Percentiles rank a stretch among this genome's conserved stretches.
Conservation (phyloP, 805 yeast genomes). For the Nakazawaea ambrosiae region DNA sequence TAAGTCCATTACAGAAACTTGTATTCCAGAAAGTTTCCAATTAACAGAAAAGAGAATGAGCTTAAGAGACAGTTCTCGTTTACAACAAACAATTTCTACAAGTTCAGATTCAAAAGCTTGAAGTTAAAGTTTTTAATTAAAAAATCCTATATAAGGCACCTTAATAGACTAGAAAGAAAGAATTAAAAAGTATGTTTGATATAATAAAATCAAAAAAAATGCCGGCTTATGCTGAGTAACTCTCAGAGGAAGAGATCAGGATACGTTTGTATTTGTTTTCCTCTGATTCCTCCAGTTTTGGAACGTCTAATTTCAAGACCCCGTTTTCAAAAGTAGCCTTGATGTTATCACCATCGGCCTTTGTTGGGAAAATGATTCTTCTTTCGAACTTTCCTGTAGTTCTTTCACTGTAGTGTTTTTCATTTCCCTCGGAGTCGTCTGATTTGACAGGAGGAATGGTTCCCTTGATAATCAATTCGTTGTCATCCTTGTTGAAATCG, state of each 20-base stretch:
- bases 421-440: conserved; percentile 12
- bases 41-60: conserved; percentile 16
- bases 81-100: too few species aligned
- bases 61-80: conserved; percentile 12
- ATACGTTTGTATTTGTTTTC: conserved; percentile 17
- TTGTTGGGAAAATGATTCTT: conserved; percentile 33
- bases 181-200: too few species aligned
- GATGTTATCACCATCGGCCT: conserved; percentile 35
- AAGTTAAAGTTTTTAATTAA: too few species aligned
- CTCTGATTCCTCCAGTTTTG: conserved; percentile 24
- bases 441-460: conserved; percentile 24
- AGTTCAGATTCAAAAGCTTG: too few species aligned
- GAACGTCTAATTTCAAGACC: conserved; percentile 33
- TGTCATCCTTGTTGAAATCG: conserved; percentile 39
- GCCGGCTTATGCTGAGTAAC: conserved; percentile 6
- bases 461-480: conserved; percentile 37
- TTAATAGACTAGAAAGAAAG: too few species aligned
- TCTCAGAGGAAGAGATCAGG: conserved; percentile 13
- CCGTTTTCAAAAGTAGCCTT: conserved; percentile 41
- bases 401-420: conserved; percentile 24
- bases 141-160: too few species aligned
- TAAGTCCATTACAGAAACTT: conserved; percentile 1
- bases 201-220: too few species aligned
- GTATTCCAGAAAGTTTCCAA: conserved; percentile 18
- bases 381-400: conserved; percentile 34